These are phyloP conservation scores for Podospora australis DNA, from an alignment of 495 filamentous ascomycete species.

Conservation along the genomic window DNA sequence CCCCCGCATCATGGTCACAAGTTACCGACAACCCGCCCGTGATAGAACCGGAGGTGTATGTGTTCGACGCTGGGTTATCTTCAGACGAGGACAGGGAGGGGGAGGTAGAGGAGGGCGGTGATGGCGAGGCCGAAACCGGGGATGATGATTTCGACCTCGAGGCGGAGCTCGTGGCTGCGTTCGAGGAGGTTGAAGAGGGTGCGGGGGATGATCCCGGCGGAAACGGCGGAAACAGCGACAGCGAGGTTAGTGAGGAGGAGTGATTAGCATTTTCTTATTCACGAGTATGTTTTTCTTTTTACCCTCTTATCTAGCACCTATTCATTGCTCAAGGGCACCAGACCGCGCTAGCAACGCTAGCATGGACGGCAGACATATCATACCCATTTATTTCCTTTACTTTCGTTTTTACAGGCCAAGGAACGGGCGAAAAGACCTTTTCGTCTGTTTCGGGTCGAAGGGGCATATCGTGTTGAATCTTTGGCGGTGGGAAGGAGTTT, in stretches of 20 bases:
- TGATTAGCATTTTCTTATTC: slow-evolving; percentile 1
- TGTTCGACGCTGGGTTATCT: slow-evolving; percentile 5
- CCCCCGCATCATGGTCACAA: background rate
- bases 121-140: slow-evolving; percentile 18
- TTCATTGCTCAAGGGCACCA: no score
- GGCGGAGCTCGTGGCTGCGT: slow-evolving; percentile 31
- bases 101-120: slow-evolving; percentile 22
- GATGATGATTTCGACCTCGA: slow-evolving; percentile 33
- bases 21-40: background rate
- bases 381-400: no score
- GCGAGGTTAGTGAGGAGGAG: slow-evolving; percentile 31
- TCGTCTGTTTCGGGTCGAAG: no score
- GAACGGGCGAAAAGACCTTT: no score
- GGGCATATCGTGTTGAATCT: no score
- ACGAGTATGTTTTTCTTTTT: background rate
- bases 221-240: slow-evolving; percentile 19
- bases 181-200: slow-evolving; percentile 24
- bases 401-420: no score
- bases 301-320: background rate
- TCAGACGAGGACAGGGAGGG: slow-evolving; percentile 18
- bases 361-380: no score
- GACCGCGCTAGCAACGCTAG: no score
- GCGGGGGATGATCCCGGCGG: background rate
- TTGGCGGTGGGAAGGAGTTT: no score
- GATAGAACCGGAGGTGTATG: slow-evolving; percentile 10